Percentiles rank a stretch among this genome's conserved stretches.
These are phyloP conservation scores for Pseudogymnoascus sp. DNA, from an alignment of 2,329 filamentous ascomycete genomes.

Conservation along the genomic window DNA sequence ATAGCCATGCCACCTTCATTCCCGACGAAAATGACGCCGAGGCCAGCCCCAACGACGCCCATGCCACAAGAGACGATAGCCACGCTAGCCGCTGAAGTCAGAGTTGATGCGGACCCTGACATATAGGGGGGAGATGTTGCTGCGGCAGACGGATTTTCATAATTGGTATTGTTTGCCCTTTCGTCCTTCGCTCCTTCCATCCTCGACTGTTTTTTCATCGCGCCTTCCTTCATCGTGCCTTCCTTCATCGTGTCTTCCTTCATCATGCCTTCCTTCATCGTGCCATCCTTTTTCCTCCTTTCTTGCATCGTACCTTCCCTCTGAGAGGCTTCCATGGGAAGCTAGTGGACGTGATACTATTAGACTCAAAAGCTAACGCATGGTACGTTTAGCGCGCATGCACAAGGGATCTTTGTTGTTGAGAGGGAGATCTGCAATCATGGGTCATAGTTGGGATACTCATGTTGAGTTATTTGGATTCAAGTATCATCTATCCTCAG, in stretches of 20 bases:
- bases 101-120: not conserved
- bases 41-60: not conserved
- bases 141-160: not conserved
- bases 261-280: not conserved
- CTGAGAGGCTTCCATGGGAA: not conserved
- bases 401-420: not conserved
- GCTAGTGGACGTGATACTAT: not conserved
- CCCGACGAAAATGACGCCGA: not conserved
- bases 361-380: not conserved
- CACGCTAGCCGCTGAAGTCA: not conserved
- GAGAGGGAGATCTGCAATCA: too few relatives aligned
- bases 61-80: not conserved
- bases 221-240: not conserved
- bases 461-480: not conserved
- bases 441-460: not conserved
- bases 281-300: not conserved
- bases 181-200: not conserved
- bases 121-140: not conserved
- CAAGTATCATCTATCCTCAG: not conserved
- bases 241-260: not conserved
- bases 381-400: not conserved
- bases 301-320: not conserved
- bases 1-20: not conserved
- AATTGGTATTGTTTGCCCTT: not conserved
- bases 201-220: not conserved